Evolutionary conservation across 1,284 basidiomycete genomes (phyloP).

Genomic region (Malassezia obtusa): DNA sequence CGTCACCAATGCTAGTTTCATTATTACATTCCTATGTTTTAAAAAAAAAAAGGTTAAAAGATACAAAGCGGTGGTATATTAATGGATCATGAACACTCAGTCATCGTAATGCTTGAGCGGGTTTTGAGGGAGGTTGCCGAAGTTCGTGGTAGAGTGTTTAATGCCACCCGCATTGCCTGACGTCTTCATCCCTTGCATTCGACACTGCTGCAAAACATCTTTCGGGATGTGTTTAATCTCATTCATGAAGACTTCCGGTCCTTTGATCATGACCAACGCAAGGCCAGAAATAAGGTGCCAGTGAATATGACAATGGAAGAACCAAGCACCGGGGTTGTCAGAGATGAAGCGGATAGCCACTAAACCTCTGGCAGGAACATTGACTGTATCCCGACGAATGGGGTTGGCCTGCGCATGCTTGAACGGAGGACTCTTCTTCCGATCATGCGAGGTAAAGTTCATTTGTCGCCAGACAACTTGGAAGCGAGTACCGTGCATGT

Average conservation of each 20-base stretch:
- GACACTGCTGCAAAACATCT: slow-evolving; percentile 62
- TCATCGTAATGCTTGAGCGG: too few relatives aligned
- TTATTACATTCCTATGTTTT: too few relatives aligned
- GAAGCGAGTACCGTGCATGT: slow-evolving; percentile 21
- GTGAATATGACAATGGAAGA: slow-evolving; percentile 45
- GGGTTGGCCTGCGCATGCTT: slow-evolving; percentile 76
- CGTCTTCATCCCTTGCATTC: slow-evolving; percentile 55
- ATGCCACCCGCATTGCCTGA: slow-evolving; percentile 39
- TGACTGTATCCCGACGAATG: slow-evolving; percentile 61
- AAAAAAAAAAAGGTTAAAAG: too few relatives aligned
- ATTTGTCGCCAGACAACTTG: slow-evolving; percentile 61
- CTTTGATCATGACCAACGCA: slow-evolving; percentile 64
- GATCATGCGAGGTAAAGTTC: slow-evolving; percentile 68
- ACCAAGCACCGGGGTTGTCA: slow-evolving; percentile 59
- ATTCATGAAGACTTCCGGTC: slow-evolving; percentile 52
- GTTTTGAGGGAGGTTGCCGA: slow-evolving; percentile 15
- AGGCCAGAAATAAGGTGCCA: slow-evolving; percentile 68
- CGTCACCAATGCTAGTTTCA: too few relatives aligned
- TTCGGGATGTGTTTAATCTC: slow-evolving; percentile 52
- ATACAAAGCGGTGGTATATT: too few relatives aligned
- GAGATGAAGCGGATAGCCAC: slow-evolving; percentile 62
- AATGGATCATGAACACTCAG: too few relatives aligned
- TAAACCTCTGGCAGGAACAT: slow-evolving; percentile 57
- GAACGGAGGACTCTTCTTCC: slow-evolving; percentile 64
- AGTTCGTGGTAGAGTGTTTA: slow-evolving; percentile 26